Percentiles rank a stretch among this genome's conserved stretches.
These are phyloP conservation scores for Sclerotinia glacialis DNA, from an alignment of 2,329 filamentous ascomycete species.

Conservation along the genomic window DNA sequence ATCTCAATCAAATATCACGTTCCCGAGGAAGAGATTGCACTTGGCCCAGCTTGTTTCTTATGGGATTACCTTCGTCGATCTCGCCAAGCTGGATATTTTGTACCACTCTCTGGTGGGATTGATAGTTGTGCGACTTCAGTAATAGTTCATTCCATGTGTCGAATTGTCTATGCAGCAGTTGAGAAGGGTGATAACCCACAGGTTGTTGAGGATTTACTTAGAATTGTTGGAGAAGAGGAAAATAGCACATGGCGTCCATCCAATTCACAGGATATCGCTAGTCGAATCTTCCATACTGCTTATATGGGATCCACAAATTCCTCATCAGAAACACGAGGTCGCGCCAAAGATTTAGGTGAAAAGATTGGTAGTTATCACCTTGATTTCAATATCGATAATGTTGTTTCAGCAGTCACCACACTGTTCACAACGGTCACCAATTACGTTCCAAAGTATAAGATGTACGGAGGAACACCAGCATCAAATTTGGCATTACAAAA, in stretches of 20 bases:
- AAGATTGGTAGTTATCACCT: conserved; percentile 70
- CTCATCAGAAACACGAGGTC: conserved; percentile 55
- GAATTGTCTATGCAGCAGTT: conserved; percentile 53
- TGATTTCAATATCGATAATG: conserved; percentile 53
- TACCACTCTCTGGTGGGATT: conserved; percentile 22
- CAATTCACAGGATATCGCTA: conserved; percentile 54
- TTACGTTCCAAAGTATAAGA: conserved; percentile 60
- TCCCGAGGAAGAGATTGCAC: conserved; percentile 22
- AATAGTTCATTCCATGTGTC: conserved; percentile 40
- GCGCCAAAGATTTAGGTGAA: conserved; percentile 59
- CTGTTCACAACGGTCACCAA: conserved; percentile 57
- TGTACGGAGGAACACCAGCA: conserved; percentile 51
- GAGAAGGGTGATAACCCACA: conserved; percentile 48
- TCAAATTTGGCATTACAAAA: conserved; percentile 60
- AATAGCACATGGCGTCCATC: conserved; percentile 43
- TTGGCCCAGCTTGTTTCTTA: conserved; percentile 18
- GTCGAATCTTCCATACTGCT: conserved; percentile 56
- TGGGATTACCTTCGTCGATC: conserved; percentile 22
- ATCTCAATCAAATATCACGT: conserved; percentile 13
- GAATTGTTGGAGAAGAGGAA: conserved; percentile 50
- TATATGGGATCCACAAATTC: conserved; percentile 23
- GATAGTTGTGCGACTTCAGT: conserved; percentile 21
- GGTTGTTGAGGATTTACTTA: conserved; percentile 52
- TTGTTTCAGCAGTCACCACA: conserved; percentile 23
- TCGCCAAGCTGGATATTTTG: conserved; percentile 19